These are phyloP conservation scores for Trichosporon ovoides DNA, from an alignment of 1,284 basidiomycete genomes.

Conservation along the genomic window DNA sequence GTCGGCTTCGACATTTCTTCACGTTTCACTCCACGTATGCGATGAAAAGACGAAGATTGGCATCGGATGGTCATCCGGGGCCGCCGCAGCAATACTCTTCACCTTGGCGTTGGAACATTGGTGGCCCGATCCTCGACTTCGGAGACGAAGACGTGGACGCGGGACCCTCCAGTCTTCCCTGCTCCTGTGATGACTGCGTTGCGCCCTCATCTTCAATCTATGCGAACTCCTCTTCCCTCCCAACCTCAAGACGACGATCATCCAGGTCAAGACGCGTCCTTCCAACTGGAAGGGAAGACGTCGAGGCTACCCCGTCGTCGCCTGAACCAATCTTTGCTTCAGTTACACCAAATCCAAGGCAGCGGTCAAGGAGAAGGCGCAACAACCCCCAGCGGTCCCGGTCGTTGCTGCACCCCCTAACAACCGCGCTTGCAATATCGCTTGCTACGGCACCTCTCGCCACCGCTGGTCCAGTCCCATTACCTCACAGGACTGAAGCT, in stretches of 20 bases:
- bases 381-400: neutral
- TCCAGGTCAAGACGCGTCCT: neutral
- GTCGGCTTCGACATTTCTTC: slow-evolving; percentile 38
- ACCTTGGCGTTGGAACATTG: slow-evolving; percentile 21
- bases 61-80: neutral
- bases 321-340: neutral
- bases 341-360: neutral
- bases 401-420: neutral
- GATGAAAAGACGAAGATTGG: slow-evolving; percentile 9
- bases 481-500: neutral
- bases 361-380: neutral
- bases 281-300: neutral
- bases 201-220: neutral
- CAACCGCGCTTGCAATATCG: slow-evolving; percentile 1
- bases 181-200: neutral
- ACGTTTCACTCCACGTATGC: slow-evolving; percentile 19
- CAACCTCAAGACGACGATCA: neutral
- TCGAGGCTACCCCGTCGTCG: too few relatives aligned
- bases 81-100: slow-evolving; percentile 3
- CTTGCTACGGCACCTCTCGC: slow-evolving; percentile 4
- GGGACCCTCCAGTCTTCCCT: slow-evolving; percentile 7
- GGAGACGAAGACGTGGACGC: slow-evolving; percentile 20
- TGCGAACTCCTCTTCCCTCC: neutral
- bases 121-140: slow-evolving; percentile 24
- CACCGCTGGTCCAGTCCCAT: slow-evolving; percentile 1